Evolutionary conservation across 2,329 filamentous ascomycete species (phyloP), one percentile per base, ranked within the genome.

Genomic region (Penicillium sp.): DNA sequence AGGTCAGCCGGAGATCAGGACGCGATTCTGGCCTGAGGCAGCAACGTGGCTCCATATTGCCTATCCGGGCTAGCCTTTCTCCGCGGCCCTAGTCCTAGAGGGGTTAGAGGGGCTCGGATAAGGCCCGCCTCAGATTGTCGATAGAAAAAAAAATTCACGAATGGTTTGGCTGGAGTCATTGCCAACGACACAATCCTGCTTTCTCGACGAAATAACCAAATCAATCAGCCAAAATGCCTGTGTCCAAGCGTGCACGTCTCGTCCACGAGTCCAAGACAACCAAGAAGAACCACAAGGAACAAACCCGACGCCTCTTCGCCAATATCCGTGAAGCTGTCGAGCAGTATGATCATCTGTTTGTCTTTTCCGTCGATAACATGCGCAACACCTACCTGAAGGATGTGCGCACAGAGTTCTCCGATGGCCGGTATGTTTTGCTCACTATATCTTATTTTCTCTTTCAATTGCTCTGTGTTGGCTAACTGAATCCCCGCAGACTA

Each of bases 361-460:
- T 97, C 71, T 96, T 99, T 74, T 83, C 84, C 68, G 87, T 99
- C 65, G 90, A 96, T 71, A 97, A 97, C 80, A 96, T 96, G 91
- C 91, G 94, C 73, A 99, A 99, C 79, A 95, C 87, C 66, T 92
- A 96, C 75, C 79, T 97, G 68, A 96, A 97, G 79, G 86, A 91
- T 68, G 90, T 97, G 65, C 87, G 93, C 65, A 83, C 86, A 63
- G 88, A 96, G 67, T 86, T 97, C 65, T 81, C 81, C 50, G 91
- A 97, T 78, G 89, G 89, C 79, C 85, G 89, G 90, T 94, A 52
- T 35, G 54, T 24, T n/a, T 30, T 30, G 9, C 43, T 47, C 50
- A 8, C 51, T 16, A 52, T n/a, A 11, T 12, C 21, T 46, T 78
- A 14, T 47, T 21, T 64, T 81, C 74, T 33, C 48, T 21, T 42